A percentile compares a stretch with the other conserved stretches of the same genome.
These are phyloP conservation scores for Entophlyctis helioformis DNA, from an alignment of 192 early-diverging fungal genomes.

Conservation along the genomic window DNA sequence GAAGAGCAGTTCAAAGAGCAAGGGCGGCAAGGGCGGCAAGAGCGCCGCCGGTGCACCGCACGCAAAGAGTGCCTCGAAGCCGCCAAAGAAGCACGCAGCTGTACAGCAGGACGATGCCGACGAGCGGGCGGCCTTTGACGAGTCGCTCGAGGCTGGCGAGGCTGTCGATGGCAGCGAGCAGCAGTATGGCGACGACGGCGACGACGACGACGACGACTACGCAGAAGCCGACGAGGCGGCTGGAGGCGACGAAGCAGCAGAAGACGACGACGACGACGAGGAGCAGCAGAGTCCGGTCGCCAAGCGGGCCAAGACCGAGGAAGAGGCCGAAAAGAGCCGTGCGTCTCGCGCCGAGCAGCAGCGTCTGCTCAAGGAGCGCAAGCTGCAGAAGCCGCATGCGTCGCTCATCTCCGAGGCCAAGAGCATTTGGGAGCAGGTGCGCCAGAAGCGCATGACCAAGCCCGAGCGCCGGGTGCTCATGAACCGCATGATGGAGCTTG, in stretches of 20 bases:
- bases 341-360: slow-evolving; percentile 26
- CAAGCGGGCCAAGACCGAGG: background rate
- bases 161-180: slow-evolving; percentile 4
- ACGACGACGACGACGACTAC: slow-evolving; percentile 7
- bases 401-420: slow-evolving; percentile 62
- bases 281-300: slow-evolving; percentile 2
- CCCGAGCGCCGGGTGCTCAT: slow-evolving; percentile 54
- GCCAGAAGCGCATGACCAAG: slow-evolving; percentile 55
- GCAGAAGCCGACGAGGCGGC: background rate
- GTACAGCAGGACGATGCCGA: background rate
- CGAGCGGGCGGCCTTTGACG: background rate
- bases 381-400: slow-evolving; percentile 50
- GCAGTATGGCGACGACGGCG: background rate
- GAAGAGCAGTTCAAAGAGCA: no score
- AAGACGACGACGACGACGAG: slow-evolving; percentile 1
- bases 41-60: no score
- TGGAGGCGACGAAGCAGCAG: background rate
- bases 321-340: slow-evolving; percentile 10
- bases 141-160: slow-evolving; percentile 10
- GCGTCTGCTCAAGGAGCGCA: slow-evolving; percentile 36
- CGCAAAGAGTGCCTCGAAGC: no score
- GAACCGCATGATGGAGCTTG: slow-evolving; percentile 68
- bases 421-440: slow-evolving; percentile 75
- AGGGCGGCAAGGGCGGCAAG: no score
- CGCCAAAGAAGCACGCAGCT: slow-evolving; percentile 1